Evolutionary conservation across 208 protist genomes (phyloP).

Genomic region (Tritrichomonas foetus): DNA sequence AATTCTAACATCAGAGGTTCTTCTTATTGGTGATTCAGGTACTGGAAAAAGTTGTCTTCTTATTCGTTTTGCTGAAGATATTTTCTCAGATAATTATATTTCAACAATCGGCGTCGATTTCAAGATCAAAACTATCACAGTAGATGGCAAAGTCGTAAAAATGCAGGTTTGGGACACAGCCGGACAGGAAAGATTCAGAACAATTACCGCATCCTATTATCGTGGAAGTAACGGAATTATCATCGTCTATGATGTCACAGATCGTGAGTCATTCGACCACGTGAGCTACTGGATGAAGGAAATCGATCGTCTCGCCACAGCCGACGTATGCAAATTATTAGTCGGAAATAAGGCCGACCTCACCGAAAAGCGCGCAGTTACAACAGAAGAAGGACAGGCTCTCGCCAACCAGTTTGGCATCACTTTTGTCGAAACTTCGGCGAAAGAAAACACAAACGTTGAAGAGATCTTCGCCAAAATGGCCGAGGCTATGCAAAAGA

Average conservation of each 20-base stretch:
- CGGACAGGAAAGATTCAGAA: constrained; percentile 65
- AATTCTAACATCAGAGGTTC: constrained; percentile 51
- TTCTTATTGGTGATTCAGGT: constrained; percentile 60
- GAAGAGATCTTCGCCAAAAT: constrained; percentile 13
- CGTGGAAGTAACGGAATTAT: constrained; percentile 71
- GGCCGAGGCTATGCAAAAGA: constrained; percentile 22
- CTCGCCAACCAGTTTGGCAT: neutral
- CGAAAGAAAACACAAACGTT: neutral
- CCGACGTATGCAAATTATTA: constrained; percentile 83
- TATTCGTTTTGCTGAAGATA: constrained; percentile 62
- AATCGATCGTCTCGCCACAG: constrained; percentile 91
- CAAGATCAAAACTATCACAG: constrained; percentile 59
- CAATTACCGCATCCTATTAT: constrained; percentile 64
- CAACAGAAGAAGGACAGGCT: constrained; percentile 45
- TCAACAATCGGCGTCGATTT: constrained; percentile 68
- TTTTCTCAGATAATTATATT: constrained; percentile 64
- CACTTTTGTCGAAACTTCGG: neutral
- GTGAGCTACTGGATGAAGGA: constrained; percentile 71
- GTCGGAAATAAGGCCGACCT: constrained; percentile 64
- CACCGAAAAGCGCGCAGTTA: constrained; percentile 46
- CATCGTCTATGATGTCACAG: too few relatives aligned
- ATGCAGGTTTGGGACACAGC: constrained; percentile 60
- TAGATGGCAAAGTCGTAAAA: constrained; percentile 49
- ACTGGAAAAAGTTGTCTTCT: constrained; percentile 60
- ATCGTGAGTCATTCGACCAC: constrained; percentile 53